Conservation (phyloP, 2,329 filamentous ascomycete genomes). For the Coniochaeta ligniaria region DNA sequence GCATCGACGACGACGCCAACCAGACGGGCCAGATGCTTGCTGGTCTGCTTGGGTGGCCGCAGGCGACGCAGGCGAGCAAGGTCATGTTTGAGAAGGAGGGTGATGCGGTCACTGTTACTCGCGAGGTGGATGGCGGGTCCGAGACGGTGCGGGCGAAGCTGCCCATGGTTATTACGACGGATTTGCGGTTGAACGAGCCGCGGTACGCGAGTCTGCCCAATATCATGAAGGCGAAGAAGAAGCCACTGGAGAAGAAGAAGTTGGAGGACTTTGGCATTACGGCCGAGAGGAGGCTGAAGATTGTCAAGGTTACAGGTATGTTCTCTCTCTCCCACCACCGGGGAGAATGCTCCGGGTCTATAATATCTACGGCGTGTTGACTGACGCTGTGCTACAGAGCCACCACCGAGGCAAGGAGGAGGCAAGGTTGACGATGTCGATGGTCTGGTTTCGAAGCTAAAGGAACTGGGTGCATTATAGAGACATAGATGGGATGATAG, state of each 20-base stretch:
- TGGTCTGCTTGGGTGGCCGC: slow-evolving; percentile 82
- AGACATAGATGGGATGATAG: neutral
- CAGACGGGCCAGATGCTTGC: slow-evolving; percentile 99
- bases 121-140: slow-evolving; percentile 91
- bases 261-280: slow-evolving; percentile 76
- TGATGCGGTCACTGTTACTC: slow-evolving; percentile 67
- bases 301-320: slow-evolving; percentile 75
- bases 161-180: slow-evolving; percentile 91
- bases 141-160: slow-evolving; percentile 83
- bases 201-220: slow-evolving; percentile 93
- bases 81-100: slow-evolving; percentile 63
- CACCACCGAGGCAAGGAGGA: slow-evolving; percentile 78
- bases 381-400: slow-evolving; percentile 50
- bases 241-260: slow-evolving; percentile 89
- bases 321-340: neutral
- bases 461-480: slow-evolving; percentile 89
- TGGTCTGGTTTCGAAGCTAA: slow-evolving; percentile 86
- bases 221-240: slow-evolving; percentile 99
- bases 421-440: slow-evolving; percentile 97
- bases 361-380: neutral
- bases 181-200: slow-evolving; percentile 89
- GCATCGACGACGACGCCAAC: slow-evolving; percentile 90
- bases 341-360: neutral
- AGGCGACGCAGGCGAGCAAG: slow-evolving; percentile 88
- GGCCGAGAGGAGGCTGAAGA: slow-evolving; percentile 71